These are phyloP conservation scores for Trametes versicolor DNA, from an alignment of 1,284 basidiomycete genomes.

Conservation along the genomic window DNA sequence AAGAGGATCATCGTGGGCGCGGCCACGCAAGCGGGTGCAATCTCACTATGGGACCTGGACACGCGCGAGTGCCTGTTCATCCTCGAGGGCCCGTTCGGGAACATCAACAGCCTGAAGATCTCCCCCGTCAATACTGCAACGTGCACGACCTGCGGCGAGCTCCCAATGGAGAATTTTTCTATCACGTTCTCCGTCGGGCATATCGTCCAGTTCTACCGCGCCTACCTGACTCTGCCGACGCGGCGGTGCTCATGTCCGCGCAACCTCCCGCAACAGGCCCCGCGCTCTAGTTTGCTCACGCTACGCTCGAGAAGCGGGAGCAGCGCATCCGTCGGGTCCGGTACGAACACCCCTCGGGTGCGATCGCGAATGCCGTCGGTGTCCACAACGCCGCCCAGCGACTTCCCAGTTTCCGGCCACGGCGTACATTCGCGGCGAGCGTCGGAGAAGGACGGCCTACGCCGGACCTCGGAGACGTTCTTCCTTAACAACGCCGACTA, in stretches of 20 bases:
- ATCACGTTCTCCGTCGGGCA: conserved; percentile 71
- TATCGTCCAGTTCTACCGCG: conserved; percentile 67
- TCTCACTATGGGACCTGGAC: conserved; percentile 75
- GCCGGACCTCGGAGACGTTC: conserved; percentile 62
- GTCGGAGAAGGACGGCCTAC: conserved; percentile 68
- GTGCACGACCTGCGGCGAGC: conserved; percentile 75
- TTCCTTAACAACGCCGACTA: conserved; percentile 59
- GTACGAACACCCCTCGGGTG: conserved; percentile 55
- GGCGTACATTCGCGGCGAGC: conserved; percentile 76
- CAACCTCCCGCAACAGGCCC: conserved; percentile 51
- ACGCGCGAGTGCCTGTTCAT: conserved; percentile 68
- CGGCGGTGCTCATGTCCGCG: conserved; percentile 73
- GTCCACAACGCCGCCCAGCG: conserved; percentile 50
- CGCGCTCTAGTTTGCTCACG: conserved; percentile 53
- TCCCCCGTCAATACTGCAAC: conserved; percentile 58
- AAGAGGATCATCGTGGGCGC: conserved; percentile 64
- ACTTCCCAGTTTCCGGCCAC: conserved; percentile 82
- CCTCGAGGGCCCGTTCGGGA: conserved; percentile 66
- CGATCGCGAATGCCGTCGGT: conserved; percentile 55
- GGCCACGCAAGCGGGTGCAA: conserved; percentile 70
- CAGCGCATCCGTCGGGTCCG: conserved; percentile 55
- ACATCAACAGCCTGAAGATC: conserved; percentile 62
- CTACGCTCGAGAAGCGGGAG: conserved; percentile 70
- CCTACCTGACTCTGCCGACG: conserved; percentile 64
- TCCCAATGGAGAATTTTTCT: conserved; percentile 68